Evolutionary conservation across 441 rosid species (phyloP).

Genomic region (Theobroma grandiflorum): DNA sequence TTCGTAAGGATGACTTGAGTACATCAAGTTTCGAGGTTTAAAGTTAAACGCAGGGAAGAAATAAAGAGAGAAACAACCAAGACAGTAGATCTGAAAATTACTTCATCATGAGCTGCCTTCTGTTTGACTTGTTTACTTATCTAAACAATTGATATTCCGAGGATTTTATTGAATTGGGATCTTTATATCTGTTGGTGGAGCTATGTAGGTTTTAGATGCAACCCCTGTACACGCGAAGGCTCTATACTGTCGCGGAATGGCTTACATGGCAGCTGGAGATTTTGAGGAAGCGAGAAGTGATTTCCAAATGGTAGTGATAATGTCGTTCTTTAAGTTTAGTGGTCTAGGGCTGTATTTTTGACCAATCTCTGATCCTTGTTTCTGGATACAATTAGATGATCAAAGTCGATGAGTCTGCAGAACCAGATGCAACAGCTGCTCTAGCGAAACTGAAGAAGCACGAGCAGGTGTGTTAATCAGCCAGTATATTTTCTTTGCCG

Average conservation of each 20-base stretch:
- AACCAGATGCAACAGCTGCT: conserved; percentile 73
- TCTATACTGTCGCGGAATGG: conserved; percentile 98
- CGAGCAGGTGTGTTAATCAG: conserved; percentile 65
- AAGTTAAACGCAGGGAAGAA: neutral
- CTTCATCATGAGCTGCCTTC: neutral
- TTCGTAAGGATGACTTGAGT: neutral
- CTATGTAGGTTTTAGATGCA: conserved; percentile 78
- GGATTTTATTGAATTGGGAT: conserved; percentile 12
- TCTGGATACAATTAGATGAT: conserved; percentile 55
- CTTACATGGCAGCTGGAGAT: conserved; percentile 81
- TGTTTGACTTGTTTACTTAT: conserved; percentile 13
- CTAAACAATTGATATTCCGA: neutral
- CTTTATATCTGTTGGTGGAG: conserved; percentile 15
- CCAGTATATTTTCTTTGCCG: neutral
- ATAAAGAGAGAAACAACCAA: conserved; percentile 6
- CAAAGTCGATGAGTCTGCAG: conserved; percentile 64
- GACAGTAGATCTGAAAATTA: neutral
- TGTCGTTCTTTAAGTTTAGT: neutral
- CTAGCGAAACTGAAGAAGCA: conserved; percentile 81
- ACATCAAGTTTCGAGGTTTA: conserved; percentile 1
- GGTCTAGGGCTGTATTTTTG: neutral
- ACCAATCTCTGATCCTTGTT: conserved; percentile 27
- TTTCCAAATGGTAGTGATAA: conserved; percentile 69
- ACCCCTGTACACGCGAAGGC: conserved; percentile 88
- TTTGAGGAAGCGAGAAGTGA: conserved; percentile 86